phyloP scores from a whole-genome alignment of 768 basidiomycete species.

The Sutorius australiensis region DNA sequence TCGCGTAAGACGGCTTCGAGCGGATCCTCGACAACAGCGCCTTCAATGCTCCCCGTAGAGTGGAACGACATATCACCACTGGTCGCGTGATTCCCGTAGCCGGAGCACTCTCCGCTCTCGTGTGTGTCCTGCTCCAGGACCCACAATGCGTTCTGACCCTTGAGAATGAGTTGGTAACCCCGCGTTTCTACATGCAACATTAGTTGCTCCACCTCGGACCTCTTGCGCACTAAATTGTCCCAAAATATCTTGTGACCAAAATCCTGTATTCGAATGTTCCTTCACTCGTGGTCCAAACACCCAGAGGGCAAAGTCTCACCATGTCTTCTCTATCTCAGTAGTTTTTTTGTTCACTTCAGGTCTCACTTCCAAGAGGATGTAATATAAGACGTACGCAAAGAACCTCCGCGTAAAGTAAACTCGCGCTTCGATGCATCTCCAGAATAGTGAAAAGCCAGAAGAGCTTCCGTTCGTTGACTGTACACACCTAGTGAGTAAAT shows the following conservation, averaged over 20 bases:
- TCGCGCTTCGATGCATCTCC: conserved; percentile 38
- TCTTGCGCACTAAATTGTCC: conserved; percentile 32
- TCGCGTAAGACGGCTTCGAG: conserved; percentile 33
- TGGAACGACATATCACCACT: conserved; percentile 3
- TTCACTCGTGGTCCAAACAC: not conserved
- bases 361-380: not conserved
- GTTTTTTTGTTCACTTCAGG: not conserved
- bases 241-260: conserved; percentile 39
- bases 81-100: conserved; percentile 12
- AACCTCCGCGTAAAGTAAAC: conserved; percentile 38
- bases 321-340: conserved; percentile 19
- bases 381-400: conserved; percentile 32
- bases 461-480: not conserved
- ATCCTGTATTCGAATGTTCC: conserved; percentile 25
- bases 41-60: conserved; percentile 5
- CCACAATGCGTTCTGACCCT: conserved; percentile 35
- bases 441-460: not conserved
- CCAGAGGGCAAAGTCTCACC: conserved; percentile 3
- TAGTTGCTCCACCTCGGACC: conserved; percentile 29
- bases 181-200: conserved; percentile 32
- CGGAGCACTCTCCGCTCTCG: conserved; percentile 21
- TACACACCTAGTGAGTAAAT: conserved; percentile 31
- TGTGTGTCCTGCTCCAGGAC: conserved; percentile 28
- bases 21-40: conserved; percentile 25
- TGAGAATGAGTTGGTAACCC: conserved; percentile 35